Percentiles rank a stretch among this genome's conserved stretches.
Evolutionary conservation across 441 rosid genomes (phyloP).

Genomic region (Erodium chrysanthum): DNA sequence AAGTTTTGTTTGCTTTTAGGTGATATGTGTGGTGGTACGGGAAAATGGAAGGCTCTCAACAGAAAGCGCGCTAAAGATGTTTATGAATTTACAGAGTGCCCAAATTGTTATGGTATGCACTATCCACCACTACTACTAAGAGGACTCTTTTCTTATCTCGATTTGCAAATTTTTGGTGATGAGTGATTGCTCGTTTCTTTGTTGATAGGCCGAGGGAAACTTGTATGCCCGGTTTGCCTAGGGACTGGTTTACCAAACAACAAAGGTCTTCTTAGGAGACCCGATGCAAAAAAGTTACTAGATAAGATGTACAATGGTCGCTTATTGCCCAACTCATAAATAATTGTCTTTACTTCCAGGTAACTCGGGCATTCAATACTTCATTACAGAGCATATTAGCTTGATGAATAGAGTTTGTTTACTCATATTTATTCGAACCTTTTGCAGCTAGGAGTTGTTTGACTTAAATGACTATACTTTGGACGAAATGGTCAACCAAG

Average conservation of each 20-base stretch:
- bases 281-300: constrained; percentile 69
- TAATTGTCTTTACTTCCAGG: constrained; percentile 14
- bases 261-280: constrained; percentile 89
- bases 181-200: constrained; percentile 7
- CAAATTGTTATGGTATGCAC: background rate
- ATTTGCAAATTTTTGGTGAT: background rate
- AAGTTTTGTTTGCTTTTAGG: constrained; percentile 37
- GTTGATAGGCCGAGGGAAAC: constrained; percentile 76
- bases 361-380: background rate
- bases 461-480: background rate
- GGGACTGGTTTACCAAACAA: constrained; percentile 89
- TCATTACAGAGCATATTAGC: background rate
- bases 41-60: constrained; percentile 96
- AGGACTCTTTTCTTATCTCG: background rate
- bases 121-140: background rate
- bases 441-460: background rate
- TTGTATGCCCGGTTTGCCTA: constrained; percentile 81
- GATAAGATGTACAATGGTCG: constrained; percentile 93
- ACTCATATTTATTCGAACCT: background rate
- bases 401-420: too few species aligned
- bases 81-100: background rate
- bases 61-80: constrained; percentile 86
- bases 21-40: constrained; percentile 98
- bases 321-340: constrained; percentile 61
- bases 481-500: background rate